Evolutionary conservation across 495 filamentous ascomycete genomes (phyloP), one percentile per base, ranked within the genome.

Genomic region (Hyaloscypha finlandica): DNA sequence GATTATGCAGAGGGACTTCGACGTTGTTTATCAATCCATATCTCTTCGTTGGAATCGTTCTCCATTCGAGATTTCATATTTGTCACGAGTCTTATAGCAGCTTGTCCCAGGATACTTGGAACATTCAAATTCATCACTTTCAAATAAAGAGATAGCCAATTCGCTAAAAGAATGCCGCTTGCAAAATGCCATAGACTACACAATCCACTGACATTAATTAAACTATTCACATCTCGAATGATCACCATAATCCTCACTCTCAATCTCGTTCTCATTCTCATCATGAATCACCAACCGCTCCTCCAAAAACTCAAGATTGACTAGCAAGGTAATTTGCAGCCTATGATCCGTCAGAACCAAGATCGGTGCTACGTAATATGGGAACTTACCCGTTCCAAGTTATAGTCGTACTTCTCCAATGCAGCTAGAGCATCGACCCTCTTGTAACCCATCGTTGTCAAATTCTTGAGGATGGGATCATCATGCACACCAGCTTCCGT

Each of bases 401-500:
- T 94, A 77, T 97, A 97, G 74, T 97, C 94, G 77, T 89, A 95
- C 77, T 93, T 94, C 82, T 97, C 95, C 74, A 99, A 78, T 39
- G 95, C 95, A 63, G 80, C 82, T 35, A 98, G 81, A n/a, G 92
- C 90, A 54, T 91, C 88, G 6, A 84, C 84, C 52, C 95, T 82
- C 31, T 89, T 81, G 77, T 95, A 99, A 3, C 95, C 95, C 93
- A 98, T 96, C 31, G 85, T 87, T 12, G 92, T 97, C 75, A 99
- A 75, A 68, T 92, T 89, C 80, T 95, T 94, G 63, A 98, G 80
- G 57, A 96, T 94, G 29, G 92, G 91, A 75, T 97, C 94, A 75
- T 97, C 93, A 74, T 93, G 89, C 68, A 89, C 89, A 6, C 90
- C 89, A 30, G 89, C 89, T 63, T 85, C 85, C 59, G 86, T 92